Evolutionary conservation across 179 eudicot genomes (phyloP), one percentile per base, ranked within the genome.

Genomic region (Pouteria campechiana): DNA sequence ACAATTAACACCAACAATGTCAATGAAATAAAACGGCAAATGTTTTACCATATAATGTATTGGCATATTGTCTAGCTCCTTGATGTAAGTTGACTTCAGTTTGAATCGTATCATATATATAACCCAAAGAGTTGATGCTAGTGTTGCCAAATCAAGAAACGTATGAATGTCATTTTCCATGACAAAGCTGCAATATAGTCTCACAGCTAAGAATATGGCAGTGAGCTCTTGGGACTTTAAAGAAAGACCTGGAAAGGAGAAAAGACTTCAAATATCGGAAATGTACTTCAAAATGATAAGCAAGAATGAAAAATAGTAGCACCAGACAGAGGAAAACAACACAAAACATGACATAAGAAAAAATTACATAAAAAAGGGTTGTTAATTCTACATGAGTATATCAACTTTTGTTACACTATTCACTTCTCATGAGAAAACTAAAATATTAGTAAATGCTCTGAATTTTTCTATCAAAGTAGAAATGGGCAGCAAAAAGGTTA

Each of bases 101-200:
- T 73, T 88, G 74, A 75, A 73, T 15, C 83, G 75, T 12, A 88
- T 78, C 97, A 81, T 88, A 56, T 78, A 88, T 23, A 88, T 57
- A 22, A 88, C 85, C 97, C 97, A 88, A 13, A 74, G 15, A 3
- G 97, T 88, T 6, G 79, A 66, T 12, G 59, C 57, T 0, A 88
- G 71, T 0, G 88, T 71, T 6, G 61, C 38, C 2, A 68, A 70
- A 60, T 88, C 97, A 12, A 84, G 84, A 19, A 81, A n/a, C 1
- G 94, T 84, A 57, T 88, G 97, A 46, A 88, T 78, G 68, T 88
- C 85, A 22, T 68, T 72, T 64, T 83, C 94, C 53, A 88, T 61
- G 48, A 48, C 14, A 11, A 70, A 41, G 41, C 97, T 88, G 29
- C 92, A 84, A 30, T 45, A 45, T 10, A 84, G 52, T 54, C 97